Percentiles rank a stretch among this genome's conserved stretches.
Evolutionary conservation across 768 basidiomycete genomes (phyloP).

Genomic region (Kwoniella botswanensis): DNA sequence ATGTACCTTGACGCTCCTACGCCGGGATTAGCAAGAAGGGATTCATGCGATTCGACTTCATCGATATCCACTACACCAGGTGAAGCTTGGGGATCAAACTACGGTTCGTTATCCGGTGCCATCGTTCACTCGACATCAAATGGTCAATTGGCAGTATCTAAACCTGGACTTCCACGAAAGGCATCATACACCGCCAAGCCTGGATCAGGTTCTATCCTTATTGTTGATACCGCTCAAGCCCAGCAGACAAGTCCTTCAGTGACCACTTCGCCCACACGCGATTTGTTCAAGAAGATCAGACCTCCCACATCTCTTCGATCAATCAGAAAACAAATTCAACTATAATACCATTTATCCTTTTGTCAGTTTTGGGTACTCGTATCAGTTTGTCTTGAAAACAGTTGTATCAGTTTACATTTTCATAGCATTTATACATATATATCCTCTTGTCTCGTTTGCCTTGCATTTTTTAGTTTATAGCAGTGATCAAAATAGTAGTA

Average conservation of each 20-base stretch:
- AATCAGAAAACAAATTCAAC: conserved; percentile 27
- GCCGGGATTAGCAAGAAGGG: conserved; percentile 46
- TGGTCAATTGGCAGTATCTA: conserved; percentile 33
- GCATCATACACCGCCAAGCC: conserved; percentile 49
- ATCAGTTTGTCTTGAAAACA: neutral
- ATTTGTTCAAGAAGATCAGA: conserved; percentile 34
- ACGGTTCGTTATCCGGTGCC: conserved; percentile 27
- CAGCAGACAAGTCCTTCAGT: conserved; percentile 6
- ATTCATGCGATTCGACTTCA: conserved; percentile 39
- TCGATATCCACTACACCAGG: conserved; percentile 31
- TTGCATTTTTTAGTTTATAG: neutral
- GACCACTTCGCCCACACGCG: conserved; percentile 31
- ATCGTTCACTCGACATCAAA: conserved; percentile 39
- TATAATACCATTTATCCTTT: conserved; percentile 3
- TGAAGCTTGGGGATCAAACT: conserved; percentile 32
- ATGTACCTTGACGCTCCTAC: conserved; percentile 51
- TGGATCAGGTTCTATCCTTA: conserved; percentile 35
- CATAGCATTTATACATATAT: neutral
- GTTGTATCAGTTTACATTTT: neutral
- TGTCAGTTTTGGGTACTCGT: conserved; percentile 2
- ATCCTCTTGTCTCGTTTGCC: neutral
- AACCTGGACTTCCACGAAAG: conserved; percentile 45
- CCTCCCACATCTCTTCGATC: conserved; percentile 30
- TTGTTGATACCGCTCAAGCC: conserved; percentile 35
- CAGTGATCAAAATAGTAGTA: neutral